These are phyloP conservation scores for Tulasnella sp. DNA, from an alignment of 768 basidiomycete species.

Conservation along the genomic window DNA sequence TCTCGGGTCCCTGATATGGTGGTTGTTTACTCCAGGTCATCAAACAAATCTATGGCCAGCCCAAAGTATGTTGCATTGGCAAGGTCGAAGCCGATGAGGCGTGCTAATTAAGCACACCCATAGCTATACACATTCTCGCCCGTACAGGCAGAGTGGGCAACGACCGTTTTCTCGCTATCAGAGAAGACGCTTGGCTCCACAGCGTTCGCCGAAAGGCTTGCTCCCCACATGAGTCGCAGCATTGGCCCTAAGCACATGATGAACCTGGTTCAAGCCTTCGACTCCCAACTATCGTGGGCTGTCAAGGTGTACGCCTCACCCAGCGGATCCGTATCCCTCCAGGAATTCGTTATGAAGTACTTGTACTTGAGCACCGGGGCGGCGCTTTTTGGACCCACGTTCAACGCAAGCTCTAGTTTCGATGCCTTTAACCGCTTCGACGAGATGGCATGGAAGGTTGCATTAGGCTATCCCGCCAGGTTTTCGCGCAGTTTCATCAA, in stretches of 20 bases:
- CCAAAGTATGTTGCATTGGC: constrained; percentile 5
- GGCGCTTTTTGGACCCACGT: constrained; percentile 12
- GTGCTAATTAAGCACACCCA: neutral
- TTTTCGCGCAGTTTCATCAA: neutral
- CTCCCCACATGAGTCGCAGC: neutral
- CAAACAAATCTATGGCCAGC: constrained; percentile 13
- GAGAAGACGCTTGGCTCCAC: constrained; percentile 9
- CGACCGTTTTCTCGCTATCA: neutral
- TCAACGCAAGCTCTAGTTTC: neutral
- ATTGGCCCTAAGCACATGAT: constrained; percentile 13
- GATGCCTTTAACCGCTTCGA: constrained; percentile 13
- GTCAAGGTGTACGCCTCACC: neutral
- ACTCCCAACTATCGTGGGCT: neutral
- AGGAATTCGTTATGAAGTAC: constrained; percentile 1
- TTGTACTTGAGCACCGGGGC: neutral
- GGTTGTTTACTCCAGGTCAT: neutral
- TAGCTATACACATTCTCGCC: constrained; percentile 1
- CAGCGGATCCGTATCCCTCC: constrained; percentile 2
- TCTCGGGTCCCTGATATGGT: neutral
- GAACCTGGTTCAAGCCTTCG: constrained; percentile 2
- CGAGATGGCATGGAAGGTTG: neutral
- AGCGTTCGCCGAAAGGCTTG: constrained; percentile 1
- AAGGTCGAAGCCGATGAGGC: no score
- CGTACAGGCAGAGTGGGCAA: constrained; percentile 5
- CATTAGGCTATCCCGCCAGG: constrained; percentile 7